Conservation (phyloP, 108 stramenopile species). For the Parmales sp. region DNA sequence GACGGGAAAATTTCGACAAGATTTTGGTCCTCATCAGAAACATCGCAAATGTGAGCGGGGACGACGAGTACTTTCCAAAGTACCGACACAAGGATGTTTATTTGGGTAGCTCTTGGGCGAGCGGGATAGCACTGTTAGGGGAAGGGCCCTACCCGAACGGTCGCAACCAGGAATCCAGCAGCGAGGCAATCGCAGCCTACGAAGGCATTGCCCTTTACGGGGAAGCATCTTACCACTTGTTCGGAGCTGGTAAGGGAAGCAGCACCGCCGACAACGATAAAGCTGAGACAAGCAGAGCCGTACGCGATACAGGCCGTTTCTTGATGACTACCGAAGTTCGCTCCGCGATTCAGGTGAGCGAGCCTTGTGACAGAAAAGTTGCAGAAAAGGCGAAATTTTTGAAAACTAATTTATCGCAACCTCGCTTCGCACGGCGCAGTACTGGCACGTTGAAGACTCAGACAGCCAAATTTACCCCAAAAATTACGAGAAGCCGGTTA, state of each 20-base stretch:
- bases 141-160: constrained; percentile 70
- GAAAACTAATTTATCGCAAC: too few relatives aligned
- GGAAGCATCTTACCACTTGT: constrained; percentile 49
- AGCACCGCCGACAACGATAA: constrained; percentile 24
- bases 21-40: constrained; percentile 70
- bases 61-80: constrained; percentile 68
- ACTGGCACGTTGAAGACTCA: constrained; percentile 67
- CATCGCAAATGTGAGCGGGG: constrained; percentile 74
- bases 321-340: constrained; percentile 66
- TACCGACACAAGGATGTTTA: constrained; percentile 54
- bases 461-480: constrained; percentile 24
- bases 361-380: too few relatives aligned
- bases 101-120: constrained; percentile 79
- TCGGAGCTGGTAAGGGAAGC: constrained; percentile 20
- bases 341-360: too few relatives aligned
- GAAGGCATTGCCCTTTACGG: constrained; percentile 83
- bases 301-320: constrained; percentile 55
- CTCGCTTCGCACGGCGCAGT: too few relatives aligned
- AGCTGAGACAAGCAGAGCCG: constrained; percentile 29
- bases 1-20: constrained; percentile 55
- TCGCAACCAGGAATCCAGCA: constrained; percentile 83
- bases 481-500: constrained; percentile 37
- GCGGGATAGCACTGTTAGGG: constrained; percentile 61
- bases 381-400: too few relatives aligned
- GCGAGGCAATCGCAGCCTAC: constrained; percentile 86